phyloP scores from a whole-genome alignment of 257 asterid species.

The Plantago elongata region DNA sequence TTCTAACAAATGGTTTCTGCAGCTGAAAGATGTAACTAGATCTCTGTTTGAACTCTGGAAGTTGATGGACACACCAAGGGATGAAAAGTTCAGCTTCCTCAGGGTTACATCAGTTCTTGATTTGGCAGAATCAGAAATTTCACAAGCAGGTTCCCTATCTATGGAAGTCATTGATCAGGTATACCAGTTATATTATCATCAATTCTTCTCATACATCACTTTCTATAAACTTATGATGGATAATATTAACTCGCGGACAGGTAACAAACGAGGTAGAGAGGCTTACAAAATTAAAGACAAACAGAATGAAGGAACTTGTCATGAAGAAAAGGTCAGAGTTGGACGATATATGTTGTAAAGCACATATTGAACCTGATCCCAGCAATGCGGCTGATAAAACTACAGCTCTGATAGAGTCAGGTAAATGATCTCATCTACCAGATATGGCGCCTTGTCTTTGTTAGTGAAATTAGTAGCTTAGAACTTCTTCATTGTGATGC shows the following conservation, averaged over 20 bases:
- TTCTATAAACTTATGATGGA: background rate
- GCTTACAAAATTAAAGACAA: conserved; percentile 73
- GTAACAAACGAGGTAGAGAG: conserved; percentile 76
- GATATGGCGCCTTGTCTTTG: background rate
- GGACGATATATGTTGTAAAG: conserved; percentile 69
- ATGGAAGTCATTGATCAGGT: conserved; percentile 74
- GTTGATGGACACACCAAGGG: conserved; percentile 68
- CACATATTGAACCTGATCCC: conserved; percentile 78
- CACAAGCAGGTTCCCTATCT: conserved; percentile 67
- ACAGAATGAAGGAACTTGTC: conserved; percentile 91
- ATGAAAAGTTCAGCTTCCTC: conserved; percentile 54
- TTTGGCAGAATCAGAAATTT: conserved; percentile 55
- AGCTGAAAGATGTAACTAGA: conserved; percentile 75
- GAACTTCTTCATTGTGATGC: conserved; percentile 24
- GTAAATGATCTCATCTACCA: conserved; percentile 31
- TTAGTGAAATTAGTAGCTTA: conserved; percentile 11
- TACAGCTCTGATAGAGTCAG: conserved; percentile 87
- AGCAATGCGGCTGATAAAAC: conserved; percentile 87
- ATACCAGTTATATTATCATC: conserved; percentile 10
- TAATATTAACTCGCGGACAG: conserved; percentile 30
- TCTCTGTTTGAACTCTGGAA: conserved; percentile 82
- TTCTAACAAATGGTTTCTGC: conserved; percentile 29
- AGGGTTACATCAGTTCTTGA: conserved; percentile 51
- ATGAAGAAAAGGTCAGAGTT: conserved; percentile 78
- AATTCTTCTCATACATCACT: conserved; percentile 7